Evolutionary conservation across 306 rosid genomes (phyloP).

Genomic region (Calophaca sinica): DNA sequence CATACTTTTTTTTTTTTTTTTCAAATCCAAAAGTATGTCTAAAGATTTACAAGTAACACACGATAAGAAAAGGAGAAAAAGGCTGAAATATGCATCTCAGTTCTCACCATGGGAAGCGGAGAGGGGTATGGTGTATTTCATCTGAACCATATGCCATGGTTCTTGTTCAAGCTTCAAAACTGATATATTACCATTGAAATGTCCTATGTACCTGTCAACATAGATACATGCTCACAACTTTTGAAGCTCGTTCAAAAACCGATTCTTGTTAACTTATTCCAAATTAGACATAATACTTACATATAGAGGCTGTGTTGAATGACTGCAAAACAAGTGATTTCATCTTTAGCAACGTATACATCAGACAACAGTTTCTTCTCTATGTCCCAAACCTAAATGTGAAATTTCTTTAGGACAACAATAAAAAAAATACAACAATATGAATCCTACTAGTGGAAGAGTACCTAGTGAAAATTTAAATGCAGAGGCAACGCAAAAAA

Average conservation of each 20-base stretch:
- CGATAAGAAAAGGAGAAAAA: slow-evolving; percentile 4
- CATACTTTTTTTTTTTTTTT: slow-evolving; percentile 15
- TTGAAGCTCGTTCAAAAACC: neutral
- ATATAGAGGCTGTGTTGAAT: slow-evolving; percentile 64
- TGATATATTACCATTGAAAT: slow-evolving; percentile 72
- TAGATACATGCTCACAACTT: slow-evolving; percentile 29
- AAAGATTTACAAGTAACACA: neutral
- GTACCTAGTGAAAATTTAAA: slow-evolving; percentile 2
- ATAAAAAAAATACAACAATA: neutral
- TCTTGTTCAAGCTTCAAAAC: slow-evolving; percentile 80
- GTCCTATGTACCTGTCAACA: slow-evolving; percentile 76
- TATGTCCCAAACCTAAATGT: slow-evolving; percentile 86
- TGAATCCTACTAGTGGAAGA: neutral
- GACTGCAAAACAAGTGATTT: slow-evolving; percentile 68
- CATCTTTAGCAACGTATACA: slow-evolving; percentile 58
- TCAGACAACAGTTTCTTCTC: slow-evolving; percentile 63
- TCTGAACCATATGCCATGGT: slow-evolving; percentile 60
- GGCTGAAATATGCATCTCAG: slow-evolving; percentile 39
- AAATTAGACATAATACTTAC: slow-evolving; percentile 58
- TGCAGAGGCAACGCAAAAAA: neutral
- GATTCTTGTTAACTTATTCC: slow-evolving; percentile 15
- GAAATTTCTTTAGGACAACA: slow-evolving; percentile 34
- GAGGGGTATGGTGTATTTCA: slow-evolving; percentile 75
- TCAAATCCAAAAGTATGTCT: neutral
- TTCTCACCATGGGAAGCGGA: slow-evolving; percentile 80